Percentiles rank a stretch among this genome's conserved stretches.
Conservation (phyloP, 352 stramenopile genomes). For the Pseudoperonospora humuli region DNA sequence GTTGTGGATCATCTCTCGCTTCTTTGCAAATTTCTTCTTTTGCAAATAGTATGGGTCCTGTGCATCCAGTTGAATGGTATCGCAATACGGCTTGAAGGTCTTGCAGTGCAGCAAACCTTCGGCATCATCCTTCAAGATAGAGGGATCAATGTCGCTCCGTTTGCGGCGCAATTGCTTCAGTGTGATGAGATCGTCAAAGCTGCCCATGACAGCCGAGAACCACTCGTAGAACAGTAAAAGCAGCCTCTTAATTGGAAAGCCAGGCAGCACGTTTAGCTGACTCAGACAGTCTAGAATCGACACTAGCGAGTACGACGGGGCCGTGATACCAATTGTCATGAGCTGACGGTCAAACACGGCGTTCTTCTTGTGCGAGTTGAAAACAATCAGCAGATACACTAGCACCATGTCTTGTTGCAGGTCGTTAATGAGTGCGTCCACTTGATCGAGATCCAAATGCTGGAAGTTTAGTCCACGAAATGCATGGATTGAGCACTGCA, state of each 20-base stretch:
- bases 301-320: constrained; percentile 48
- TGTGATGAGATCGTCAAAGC: constrained; percentile 38
- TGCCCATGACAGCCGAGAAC: constrained; percentile 49
- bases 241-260: constrained; percentile 73
- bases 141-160: constrained; percentile 30
- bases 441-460: constrained; percentile 55
- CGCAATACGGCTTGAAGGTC: constrained; percentile 51
- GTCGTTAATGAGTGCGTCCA: constrained; percentile 54
- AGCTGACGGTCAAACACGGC: constrained; percentile 62
- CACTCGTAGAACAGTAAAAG: constrained; percentile 68
- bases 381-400: constrained; percentile 67
- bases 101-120: constrained; percentile 53
- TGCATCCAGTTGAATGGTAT: constrained; percentile 37
- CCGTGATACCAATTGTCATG: constrained; percentile 49
- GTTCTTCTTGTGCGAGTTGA: constrained; percentile 61
- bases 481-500: constrained; percentile 55
- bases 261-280: constrained; percentile 58
- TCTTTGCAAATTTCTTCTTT: constrained; percentile 62
- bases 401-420: constrained; percentile 75
- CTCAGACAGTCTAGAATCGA: constrained; percentile 69
- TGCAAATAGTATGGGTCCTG: constrained; percentile 68
- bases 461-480: constrained; percentile 70
- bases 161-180: constrained; percentile 45
- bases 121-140: constrained; percentile 43
- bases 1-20: constrained; percentile 54